Conservation (phyloP, 1,284 basidiomycete species). For the Heterobasidion annosum region DNA sequence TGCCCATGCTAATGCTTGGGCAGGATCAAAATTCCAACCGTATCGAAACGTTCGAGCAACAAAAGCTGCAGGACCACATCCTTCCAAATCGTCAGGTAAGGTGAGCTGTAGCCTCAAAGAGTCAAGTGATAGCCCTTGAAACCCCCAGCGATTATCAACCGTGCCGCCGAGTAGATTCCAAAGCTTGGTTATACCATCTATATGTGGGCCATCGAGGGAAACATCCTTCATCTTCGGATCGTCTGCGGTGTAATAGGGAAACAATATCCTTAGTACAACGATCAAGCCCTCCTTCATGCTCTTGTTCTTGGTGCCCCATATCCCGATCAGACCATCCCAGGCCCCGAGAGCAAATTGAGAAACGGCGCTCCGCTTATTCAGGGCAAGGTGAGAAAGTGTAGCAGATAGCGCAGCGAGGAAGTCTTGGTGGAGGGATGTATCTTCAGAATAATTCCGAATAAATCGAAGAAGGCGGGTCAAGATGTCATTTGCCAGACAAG, state of each 20-base stretch:
- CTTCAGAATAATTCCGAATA: constrained; percentile 51
- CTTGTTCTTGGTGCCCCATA: constrained; percentile 75
- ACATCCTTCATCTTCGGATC: constrained; percentile 8
- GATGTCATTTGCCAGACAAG: constrained; percentile 39
- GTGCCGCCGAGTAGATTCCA: constrained; percentile 52
- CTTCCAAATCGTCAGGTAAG: constrained; percentile 9
- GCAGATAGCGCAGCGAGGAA: constrained; percentile 62
- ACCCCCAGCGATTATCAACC: constrained; percentile 52
- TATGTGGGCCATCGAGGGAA: constrained; percentile 14
- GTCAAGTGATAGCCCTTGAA: constrained; percentile 56
- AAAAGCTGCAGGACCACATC: constrained; percentile 34
- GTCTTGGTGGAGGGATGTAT: constrained; percentile 70
- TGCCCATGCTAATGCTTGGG: constrained; percentile 74
- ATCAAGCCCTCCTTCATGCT: constrained; percentile 61
- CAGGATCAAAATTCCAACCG: constrained; percentile 63
- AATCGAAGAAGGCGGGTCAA: constrained; percentile 62
- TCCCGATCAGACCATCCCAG: constrained; percentile 55
- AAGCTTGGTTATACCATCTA: constrained; percentile 40
- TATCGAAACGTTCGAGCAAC: constrained; percentile 55
- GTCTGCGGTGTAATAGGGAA: constrained; percentile 55
- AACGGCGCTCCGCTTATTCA: constrained; percentile 60
- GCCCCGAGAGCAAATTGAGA: constrained; percentile 47
- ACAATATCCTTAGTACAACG: constrained; percentile 56
- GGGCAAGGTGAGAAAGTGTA: constrained; percentile 59
- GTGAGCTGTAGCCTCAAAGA: constrained; percentile 46